Base-by-base conservation (phyloP, 2,329 filamentous ascomycete genomes). In the Arthrobotrys sinensis region DNA sequence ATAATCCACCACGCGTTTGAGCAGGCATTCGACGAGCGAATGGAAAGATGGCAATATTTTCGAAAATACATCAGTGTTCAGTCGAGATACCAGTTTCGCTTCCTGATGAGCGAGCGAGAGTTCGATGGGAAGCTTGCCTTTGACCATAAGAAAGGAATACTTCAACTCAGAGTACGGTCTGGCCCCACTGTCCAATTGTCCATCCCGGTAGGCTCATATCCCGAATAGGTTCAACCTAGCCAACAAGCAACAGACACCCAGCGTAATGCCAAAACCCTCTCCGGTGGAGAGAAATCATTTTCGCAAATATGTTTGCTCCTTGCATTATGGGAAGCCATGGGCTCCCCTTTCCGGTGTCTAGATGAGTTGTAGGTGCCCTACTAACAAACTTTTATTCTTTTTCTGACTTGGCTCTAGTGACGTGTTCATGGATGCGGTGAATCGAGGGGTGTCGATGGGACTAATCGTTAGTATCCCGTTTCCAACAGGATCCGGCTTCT, bases 401-500 rank as follows among this genome's bases (percentile, higher is more conserved):
- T 60, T 34, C 64, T 82, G 81, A 83, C 65, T 36, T 53, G 71
- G 50, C 32, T 50, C 28, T 77, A 88, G 87, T 83, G 96, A 99
- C 83, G 96, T 99, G 36, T 99, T 97, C 87, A 99, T 99, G 96
- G 96, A 99, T 85, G 93, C 92, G 81, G 93, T 98, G 76, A 99
- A 99, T 84, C 90, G 96, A 78, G 93, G 92, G 70, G 92, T 96
- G 81, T 96, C 93, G 83, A 97, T 97, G 82, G 92, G 92, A 80
- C 93, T 99, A 91, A 92, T 99, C 84, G 92, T 93, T 86, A 86
- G 90, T 88, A 50, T 53, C 46, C 11, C 40, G n/a, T 28, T 19
- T 19, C 16, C 5, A 16, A 7, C n/a, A 64, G n/a, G 2, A 40
- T 48, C 24, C 11, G 7, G 14, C 36, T 4, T 63, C 45, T 36